These are phyloP conservation scores for Trichoderma guizhouense DNA, from an alignment of 2,329 filamentous ascomycete species.

Conservation along the genomic window DNA sequence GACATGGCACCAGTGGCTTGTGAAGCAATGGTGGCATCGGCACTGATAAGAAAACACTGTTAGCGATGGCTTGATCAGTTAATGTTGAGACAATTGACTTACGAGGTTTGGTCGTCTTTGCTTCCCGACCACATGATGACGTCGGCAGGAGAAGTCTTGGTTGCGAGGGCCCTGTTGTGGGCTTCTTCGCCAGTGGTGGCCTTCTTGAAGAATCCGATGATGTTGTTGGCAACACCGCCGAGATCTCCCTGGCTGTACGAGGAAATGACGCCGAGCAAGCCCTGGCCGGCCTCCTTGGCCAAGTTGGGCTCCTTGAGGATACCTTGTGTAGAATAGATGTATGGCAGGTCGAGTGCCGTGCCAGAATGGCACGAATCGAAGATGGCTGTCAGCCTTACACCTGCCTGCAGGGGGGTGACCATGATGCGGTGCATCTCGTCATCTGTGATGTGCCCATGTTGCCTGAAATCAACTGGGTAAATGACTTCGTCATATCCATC, in stretches of 20 bases:
- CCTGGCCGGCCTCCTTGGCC: constrained; percentile 64
- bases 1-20: constrained; percentile 98
- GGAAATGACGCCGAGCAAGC: constrained; percentile 57
- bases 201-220: constrained; percentile 85
- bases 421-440: constrained; percentile 80
- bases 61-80: neutral
- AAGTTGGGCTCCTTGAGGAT: constrained; percentile 67
- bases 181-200: constrained; percentile 78
- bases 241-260: constrained; percentile 70
- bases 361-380: constrained; percentile 67
- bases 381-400: constrained; percentile 59
- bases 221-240: constrained; percentile 73
- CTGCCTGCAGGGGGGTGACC: constrained; percentile 53
- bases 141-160: constrained; percentile 91
- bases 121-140: constrained; percentile 97
- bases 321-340: constrained; percentile 67
- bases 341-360: constrained; percentile 63
- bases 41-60: constrained; percentile 46
- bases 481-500: constrained; percentile 83
- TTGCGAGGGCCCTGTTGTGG: constrained; percentile 74
- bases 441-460: constrained; percentile 77
- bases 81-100: constrained; percentile 40
- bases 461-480: constrained; percentile 77
- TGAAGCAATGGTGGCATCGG: constrained; percentile 86
- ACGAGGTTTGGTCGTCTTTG: constrained; percentile 95